Evolutionary conservation across 768 basidiomycete species (phyloP).

Genomic region (Gymnopilus dilepis): DNA sequence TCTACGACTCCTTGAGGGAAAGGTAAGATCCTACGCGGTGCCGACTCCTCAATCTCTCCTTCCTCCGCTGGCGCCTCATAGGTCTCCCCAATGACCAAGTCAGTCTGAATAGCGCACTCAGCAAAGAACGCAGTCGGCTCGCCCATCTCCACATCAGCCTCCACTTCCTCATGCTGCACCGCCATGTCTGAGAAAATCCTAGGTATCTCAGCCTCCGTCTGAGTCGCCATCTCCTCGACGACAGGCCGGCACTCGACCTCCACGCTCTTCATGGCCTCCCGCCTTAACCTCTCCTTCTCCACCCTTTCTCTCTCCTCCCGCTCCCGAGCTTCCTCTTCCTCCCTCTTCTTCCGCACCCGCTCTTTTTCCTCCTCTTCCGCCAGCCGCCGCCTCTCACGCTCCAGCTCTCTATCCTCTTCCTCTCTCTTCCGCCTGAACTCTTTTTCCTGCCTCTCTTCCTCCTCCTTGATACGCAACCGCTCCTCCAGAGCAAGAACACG

Average conservation of each 20-base stretch:
- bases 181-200: not conserved
- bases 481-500: not conserved
- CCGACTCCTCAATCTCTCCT: not conserved
- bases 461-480: not conserved
- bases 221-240: constrained; percentile 11
- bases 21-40: not conserved
- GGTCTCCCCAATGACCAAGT: not conserved
- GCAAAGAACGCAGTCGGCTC: not conserved
- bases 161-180: not conserved
- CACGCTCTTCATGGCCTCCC: not conserved
- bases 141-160: not conserved
- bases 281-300: not conserved
- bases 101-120: constrained; percentile 1
- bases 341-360: not conserved
- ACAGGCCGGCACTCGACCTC: constrained; percentile 1
- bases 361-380: not conserved
- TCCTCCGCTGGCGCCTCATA: not conserved
- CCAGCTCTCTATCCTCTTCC: not conserved
- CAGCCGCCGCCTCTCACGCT: not conserved
- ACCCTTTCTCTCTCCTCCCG: not conserved
- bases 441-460: not conserved
- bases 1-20: not conserved
- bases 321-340: not conserved
- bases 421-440: not conserved
- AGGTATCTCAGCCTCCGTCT: constrained; percentile 1